Conservation (phyloP, 1,284 basidiomycete genomes). For the Amylostereum areolatum region DNA sequence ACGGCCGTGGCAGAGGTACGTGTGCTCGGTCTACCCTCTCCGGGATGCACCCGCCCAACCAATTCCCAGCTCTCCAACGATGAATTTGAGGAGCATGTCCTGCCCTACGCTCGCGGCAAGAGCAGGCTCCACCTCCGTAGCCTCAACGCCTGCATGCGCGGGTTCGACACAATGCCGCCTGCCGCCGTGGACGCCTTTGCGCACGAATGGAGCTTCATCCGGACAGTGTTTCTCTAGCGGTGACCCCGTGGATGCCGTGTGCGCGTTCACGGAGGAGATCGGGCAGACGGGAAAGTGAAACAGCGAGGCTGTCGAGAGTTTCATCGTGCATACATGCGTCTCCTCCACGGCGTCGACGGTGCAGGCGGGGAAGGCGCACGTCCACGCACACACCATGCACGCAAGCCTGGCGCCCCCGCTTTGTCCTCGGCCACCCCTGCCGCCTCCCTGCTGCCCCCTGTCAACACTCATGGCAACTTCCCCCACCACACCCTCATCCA, state of each 20-base stretch:
- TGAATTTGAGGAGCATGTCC: conserved; percentile 95
- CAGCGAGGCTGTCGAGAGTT: conserved; percentile 89
- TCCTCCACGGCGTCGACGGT: too few species aligned
- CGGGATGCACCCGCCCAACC: too few species aligned
- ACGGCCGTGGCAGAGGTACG: conserved; percentile 88
- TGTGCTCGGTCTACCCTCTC: conserved; percentile 9
- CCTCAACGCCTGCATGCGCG: conserved; percentile 69
- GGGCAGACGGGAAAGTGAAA: conserved; percentile 73
- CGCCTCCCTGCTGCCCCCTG: too few species aligned
- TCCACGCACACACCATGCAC: too few species aligned
- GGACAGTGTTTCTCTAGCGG: conserved; percentile 63
- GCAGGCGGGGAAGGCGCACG: too few species aligned
- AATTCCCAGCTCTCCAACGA: conserved; percentile 88
- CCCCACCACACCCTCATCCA: too few species aligned
- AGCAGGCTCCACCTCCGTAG: conserved; percentile 95
- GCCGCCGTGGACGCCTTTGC: conserved; percentile 77
- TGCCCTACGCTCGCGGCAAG: conserved; percentile 75
- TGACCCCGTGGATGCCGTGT: conserved; percentile 64
- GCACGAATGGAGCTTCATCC: conserved; percentile 87
- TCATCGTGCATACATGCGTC: conserved; percentile 85
- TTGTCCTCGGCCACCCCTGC: too few species aligned
- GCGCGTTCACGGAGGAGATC: conserved; percentile 66
- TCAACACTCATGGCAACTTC: too few species aligned
- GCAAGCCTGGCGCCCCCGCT: too few species aligned
- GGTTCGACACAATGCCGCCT: conserved; percentile 73